These are phyloP conservation scores for Trichoderma harzianum DNA, from an alignment of 2,329 filamentous ascomycete species.

Conservation along the genomic window DNA sequence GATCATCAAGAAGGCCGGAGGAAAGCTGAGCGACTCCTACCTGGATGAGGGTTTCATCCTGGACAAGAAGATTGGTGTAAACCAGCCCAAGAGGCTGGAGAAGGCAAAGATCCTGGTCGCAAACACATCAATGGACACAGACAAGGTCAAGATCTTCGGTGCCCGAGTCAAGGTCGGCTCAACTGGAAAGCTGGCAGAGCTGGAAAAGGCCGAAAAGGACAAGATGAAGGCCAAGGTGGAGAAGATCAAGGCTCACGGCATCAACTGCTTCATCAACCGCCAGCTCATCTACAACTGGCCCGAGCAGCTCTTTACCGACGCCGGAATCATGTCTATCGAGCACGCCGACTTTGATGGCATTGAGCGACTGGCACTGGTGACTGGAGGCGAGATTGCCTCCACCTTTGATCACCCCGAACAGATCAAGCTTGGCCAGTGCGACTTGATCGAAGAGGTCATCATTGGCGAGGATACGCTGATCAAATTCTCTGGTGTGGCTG, in stretches of 20 bases:
- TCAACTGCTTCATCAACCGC: slow-evolving; percentile 99
- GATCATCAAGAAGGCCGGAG: slow-evolving; percentile 98
- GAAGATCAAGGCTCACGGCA: slow-evolving; percentile 96
- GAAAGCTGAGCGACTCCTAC: slow-evolving; percentile 96
- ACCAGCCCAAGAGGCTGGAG: slow-evolving; percentile 94
- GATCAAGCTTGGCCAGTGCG: slow-evolving; percentile 92
- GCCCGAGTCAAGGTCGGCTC: slow-evolving; percentile 94
- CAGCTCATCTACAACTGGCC: slow-evolving; percentile 99
- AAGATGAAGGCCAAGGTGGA: slow-evolving; percentile 99
- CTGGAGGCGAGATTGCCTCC: slow-evolving; percentile 93
- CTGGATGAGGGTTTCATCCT: slow-evolving; percentile 97
- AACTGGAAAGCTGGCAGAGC: slow-evolving; percentile 93
- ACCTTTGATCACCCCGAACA: slow-evolving; percentile 98
- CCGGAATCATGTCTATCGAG: slow-evolving; percentile 97
- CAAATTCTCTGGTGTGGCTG: slow-evolving; percentile 93
- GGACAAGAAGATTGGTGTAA: slow-evolving; percentile 98
- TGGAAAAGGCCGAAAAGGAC: slow-evolving; percentile 96
- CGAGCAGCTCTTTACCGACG: slow-evolving; percentile 96
- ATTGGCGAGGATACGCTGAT: slow-evolving; percentile 97
- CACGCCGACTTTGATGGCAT: slow-evolving; percentile 99
- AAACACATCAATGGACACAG: slow-evolving; percentile 98
- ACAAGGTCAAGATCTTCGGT: slow-evolving; percentile 99
- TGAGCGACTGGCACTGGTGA: slow-evolving; percentile 89
- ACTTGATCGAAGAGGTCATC: slow-evolving; percentile 95
- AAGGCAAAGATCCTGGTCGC: slow-evolving; percentile 98